Evolutionary conservation across 768 basidiomycete genomes (phyloP).

Genomic region (Trametes cubensis): DNA sequence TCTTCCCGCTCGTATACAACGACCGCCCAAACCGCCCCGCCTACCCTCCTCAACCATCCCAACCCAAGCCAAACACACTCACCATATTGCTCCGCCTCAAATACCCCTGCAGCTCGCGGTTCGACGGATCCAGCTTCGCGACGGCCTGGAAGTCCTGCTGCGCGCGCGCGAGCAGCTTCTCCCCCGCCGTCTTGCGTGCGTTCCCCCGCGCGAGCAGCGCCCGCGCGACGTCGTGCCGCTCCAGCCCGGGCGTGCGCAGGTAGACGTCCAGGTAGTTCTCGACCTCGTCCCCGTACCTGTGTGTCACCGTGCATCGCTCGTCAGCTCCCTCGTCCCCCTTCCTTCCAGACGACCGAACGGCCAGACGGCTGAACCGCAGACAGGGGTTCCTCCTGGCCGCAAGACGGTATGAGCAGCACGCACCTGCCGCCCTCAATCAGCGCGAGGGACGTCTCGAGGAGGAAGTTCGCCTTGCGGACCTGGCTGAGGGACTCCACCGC

Average conservation of each 20-base stretch:
- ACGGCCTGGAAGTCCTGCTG: slow-evolving; percentile 67
- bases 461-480: slow-evolving; percentile 37
- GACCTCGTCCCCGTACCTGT: slow-evolving; percentile 64
- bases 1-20: not conserved
- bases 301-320: not conserved
- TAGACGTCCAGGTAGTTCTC: slow-evolving; percentile 71
- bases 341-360: not conserved
- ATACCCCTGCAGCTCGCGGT: slow-evolving; percentile 52
- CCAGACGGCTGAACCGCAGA: no score
- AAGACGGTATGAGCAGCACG: slow-evolving; percentile 13
- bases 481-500: slow-evolving; percentile 36
- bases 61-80: slow-evolving; percentile 26
- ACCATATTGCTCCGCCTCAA: slow-evolving; percentile 53
- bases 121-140: slow-evolving; percentile 60
- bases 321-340: not conserved
- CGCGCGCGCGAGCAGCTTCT: slow-evolving; percentile 57
- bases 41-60: not conserved
- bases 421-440: slow-evolving; percentile 41
- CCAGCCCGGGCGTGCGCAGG: slow-evolving; percentile 59
- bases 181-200: slow-evolving; percentile 58
- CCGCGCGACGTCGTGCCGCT: slow-evolving; percentile 50
- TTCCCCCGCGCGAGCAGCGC: slow-evolving; percentile 62
- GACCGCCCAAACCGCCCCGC: not conserved
- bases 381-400: no score
- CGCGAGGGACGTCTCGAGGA: slow-evolving; percentile 38